These are phyloP conservation scores for Obelidium mucronatum DNA, from an alignment of 192 early-diverging fungal species.

Conservation along the genomic window DNA sequence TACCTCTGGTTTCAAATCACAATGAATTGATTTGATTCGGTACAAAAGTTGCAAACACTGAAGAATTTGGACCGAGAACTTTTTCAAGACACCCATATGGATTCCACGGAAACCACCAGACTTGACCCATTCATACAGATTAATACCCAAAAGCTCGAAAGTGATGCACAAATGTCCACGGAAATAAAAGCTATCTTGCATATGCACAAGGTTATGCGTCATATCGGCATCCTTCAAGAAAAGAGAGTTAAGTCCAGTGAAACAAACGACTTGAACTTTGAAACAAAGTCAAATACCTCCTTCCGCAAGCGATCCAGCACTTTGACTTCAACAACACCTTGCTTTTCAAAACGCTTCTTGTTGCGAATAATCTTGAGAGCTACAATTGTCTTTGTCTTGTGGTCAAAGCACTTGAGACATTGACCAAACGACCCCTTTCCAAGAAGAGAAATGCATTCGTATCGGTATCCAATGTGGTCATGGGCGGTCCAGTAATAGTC, in stretches of 20 bases:
- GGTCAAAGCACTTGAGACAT: conserved; percentile 92
- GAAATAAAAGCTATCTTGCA: conserved; percentile 93
- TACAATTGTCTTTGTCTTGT: conserved; percentile 85
- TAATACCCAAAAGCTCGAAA: conserved; percentile 91
- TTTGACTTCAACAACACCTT: conserved; percentile 95
- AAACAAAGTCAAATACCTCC: conserved; percentile 62
- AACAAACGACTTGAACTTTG: not conserved
- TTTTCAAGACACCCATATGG: conserved; percentile 73
- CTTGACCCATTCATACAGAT: conserved; percentile 97
- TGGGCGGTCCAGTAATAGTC: conserved; percentile 86
- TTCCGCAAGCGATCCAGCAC: conserved; percentile 85
- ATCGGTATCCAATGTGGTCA: conserved; percentile 93
- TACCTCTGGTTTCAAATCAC: conserved; percentile 97
- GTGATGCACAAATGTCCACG: conserved; percentile 95
- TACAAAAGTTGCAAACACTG: conserved; percentile 80
- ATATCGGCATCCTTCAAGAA: conserved; percentile 76
- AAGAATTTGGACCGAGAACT: conserved; percentile 85
- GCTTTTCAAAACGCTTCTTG: conserved; percentile 96
- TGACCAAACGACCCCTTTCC: conserved; percentile 98
- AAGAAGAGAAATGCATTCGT: conserved; percentile 87
- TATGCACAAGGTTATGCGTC: conserved; percentile 82
- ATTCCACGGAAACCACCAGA: conserved; percentile 91
- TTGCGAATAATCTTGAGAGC: conserved; percentile 98
- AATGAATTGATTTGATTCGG: conserved; percentile 85
- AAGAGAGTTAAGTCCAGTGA: conserved; percentile 5